Evolutionary conservation across 345 rosid species (phyloP), one percentile per base, ranked within the genome.

Genomic region (Lumnitzera littorea): DNA sequence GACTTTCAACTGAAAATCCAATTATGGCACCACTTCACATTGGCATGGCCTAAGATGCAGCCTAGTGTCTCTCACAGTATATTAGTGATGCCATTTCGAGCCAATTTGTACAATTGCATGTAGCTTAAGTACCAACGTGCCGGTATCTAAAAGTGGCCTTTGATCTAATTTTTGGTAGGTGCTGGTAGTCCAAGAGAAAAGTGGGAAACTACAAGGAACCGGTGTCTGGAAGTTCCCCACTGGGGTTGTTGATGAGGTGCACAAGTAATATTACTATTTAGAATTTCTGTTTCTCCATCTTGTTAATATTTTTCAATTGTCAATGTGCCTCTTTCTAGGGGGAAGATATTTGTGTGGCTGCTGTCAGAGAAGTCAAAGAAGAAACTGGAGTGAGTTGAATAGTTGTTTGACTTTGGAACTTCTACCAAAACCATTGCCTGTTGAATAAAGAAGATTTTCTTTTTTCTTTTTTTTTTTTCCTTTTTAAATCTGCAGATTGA

Each of bases 161-260:
- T 17, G 13, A 29, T 41, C 56, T n/a, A 54, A 15, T 48, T 62
- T 51, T 59, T 54, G 31, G 2, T 61, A 92, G 96, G 80, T 87
- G 52, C 72, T 89, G 5, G 95, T 89, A 15, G 91, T 89, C 60
- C 96, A 89, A 72, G 97, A 92, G 68, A 92, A 80, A 65, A 73
- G 24, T 3, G 94, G 97, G 59, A 71, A 67, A 27, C 75, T 80
- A 61, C 65, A 46, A 29, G 89, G 94, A 29, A 69, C 41, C 49
- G 89, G 96, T 48, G 50, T 82, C 17, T 87, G 96, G 97, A 89
- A 87, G 86, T 71, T 89, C 70, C 97, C 97, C 46, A 87, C 98
- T 2, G 96, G 96, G 48, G 87, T 75, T 53, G 95, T 84, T 14
- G 79, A 92, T 15, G 82, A 87, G 96, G 98, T 87, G 58, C 1